These are phyloP conservation scores for Thielaviopsis euricoi DNA, from an alignment of 2,329 filamentous ascomycete species.

Conservation along the genomic window DNA sequence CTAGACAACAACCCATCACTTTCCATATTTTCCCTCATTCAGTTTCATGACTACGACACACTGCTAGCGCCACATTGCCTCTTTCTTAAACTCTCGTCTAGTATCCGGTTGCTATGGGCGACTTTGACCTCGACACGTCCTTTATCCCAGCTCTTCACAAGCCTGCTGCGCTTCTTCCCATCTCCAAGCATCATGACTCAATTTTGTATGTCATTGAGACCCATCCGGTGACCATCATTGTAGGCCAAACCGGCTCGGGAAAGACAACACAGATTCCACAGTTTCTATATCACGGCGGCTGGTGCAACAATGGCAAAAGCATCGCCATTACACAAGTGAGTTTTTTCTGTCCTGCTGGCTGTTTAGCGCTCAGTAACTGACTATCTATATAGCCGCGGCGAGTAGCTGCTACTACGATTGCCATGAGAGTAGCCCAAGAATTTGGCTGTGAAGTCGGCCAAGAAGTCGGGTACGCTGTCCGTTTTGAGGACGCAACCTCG, in stretches of 20 bases:
- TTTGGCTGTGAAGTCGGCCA: conserved; percentile 73
- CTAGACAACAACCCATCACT: too few relatives aligned
- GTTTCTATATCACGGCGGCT: conserved; percentile 74
- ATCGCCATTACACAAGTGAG: conserved; percentile 79
- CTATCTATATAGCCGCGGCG: conserved; percentile 50
- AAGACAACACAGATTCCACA: conserved; percentile 95
- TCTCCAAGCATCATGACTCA: conserved; percentile 63
- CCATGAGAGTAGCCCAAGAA: conserved; percentile 77
- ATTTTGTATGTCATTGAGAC: conserved; percentile 79
- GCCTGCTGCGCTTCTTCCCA: conserved; percentile 67
- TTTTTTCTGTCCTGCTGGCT: conserved; percentile 15
- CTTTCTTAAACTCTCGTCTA: neutral
- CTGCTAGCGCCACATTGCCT: neutral
- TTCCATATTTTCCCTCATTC: too few relatives aligned
- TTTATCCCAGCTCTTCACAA: conserved; percentile 78
- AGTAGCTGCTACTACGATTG: conserved; percentile 82
- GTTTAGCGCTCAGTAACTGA: conserved; percentile 10
- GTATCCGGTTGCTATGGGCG: conserved; percentile 26
- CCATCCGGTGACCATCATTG: conserved; percentile 68
- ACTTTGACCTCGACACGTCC: conserved; percentile 37
- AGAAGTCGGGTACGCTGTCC: conserved; percentile 83
- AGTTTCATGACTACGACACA: neutral
- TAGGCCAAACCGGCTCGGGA: conserved; percentile 86
- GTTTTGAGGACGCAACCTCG: conserved; percentile 83
- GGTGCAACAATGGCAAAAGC: conserved; percentile 67